Percentiles rank a stretch among this genome's conserved stretches.
These are phyloP conservation scores for Lolium perenne DNA, from an alignment of 176 grass and related monocot genomes.

Conservation along the genomic window DNA sequence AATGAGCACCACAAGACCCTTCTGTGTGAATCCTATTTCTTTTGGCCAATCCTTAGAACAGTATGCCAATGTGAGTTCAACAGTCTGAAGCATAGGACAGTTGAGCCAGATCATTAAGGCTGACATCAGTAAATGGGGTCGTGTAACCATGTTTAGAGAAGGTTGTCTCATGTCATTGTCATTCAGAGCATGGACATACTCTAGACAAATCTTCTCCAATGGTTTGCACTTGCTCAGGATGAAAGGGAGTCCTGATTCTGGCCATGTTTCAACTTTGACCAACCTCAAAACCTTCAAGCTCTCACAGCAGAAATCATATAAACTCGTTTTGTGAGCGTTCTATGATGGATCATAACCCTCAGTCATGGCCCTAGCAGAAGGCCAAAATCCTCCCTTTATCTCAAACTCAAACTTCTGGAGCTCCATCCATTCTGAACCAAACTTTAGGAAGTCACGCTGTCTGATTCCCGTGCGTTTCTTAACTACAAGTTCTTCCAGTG, in stretches of 20 bases:
- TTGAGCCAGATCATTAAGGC: slow-evolving; percentile 43
- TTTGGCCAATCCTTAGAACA: slow-evolving; percentile 10
- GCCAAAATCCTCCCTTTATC: slow-evolving; percentile 26
- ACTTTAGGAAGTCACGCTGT: slow-evolving; percentile 49
- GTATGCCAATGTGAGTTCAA: slow-evolving; percentile 47
- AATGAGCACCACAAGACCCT: slow-evolving; percentile 45
- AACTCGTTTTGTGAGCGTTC: neutral
- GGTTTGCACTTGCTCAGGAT: slow-evolving; percentile 39
- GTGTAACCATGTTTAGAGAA: neutral
- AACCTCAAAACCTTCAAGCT: slow-evolving; percentile 53
- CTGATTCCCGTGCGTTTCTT: slow-evolving; percentile 38
- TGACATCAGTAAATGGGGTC: slow-evolving; percentile 44
- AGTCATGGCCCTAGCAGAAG: neutral
- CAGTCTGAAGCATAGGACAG: slow-evolving; percentile 49
- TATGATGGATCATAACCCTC: neutral
- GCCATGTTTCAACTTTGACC: slow-evolving; percentile 28
- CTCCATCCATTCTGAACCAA: slow-evolving; percentile 6
- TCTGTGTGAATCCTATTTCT: slow-evolving; percentile 38
- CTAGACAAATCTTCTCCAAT: slow-evolving; percentile 49
- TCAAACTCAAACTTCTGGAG: slow-evolving; percentile 56
- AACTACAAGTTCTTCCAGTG: slow-evolving; percentile 51
- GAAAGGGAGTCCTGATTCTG: slow-evolving; percentile 31
- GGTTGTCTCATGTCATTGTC: slow-evolving; percentile 45
- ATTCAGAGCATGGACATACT: slow-evolving; percentile 43
- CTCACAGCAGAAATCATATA: slow-evolving; percentile 31